phyloP scores from a whole-genome alignment of 148 eudicot species.

The Cornus kousa region DNA sequence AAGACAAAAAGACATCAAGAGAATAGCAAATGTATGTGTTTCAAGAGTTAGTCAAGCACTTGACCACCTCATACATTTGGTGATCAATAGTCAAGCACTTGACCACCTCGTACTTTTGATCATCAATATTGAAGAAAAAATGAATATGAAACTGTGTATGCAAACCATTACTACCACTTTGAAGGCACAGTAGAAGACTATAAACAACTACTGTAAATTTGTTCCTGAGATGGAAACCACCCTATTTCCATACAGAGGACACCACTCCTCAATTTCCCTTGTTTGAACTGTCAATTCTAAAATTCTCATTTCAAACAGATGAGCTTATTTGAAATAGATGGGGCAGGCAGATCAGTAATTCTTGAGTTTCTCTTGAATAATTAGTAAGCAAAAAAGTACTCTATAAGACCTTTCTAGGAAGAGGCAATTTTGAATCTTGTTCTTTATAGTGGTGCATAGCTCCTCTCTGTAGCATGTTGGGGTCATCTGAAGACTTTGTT shows the following conservation, averaged over 20 bases:
- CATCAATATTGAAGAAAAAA: neutral
- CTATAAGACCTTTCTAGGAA: too few relatives aligned
- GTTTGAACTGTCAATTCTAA: neutral
- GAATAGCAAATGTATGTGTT: conserved; percentile 7
- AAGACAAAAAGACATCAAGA: conserved; percentile 12
- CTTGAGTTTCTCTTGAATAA: too few relatives aligned
- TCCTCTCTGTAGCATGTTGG: too few relatives aligned
- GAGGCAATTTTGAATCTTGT: too few relatives aligned
- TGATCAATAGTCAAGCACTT: neutral
- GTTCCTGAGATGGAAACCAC: neutral
- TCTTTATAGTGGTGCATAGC: too few relatives aligned
- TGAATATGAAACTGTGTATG: too few relatives aligned
- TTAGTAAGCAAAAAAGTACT: too few relatives aligned
- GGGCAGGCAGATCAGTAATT: too few relatives aligned
- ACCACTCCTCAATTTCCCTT: neutral
- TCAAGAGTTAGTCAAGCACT: neutral
- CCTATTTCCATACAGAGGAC: neutral
- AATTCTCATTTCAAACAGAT: neutral
- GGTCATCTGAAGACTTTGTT: too few relatives aligned
- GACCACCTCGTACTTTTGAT: neutral
- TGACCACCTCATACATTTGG: neutral
- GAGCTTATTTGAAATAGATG: too few relatives aligned
- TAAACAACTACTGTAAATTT: neutral
- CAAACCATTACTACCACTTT: neutral
- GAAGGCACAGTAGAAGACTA: neutral